phyloP scores from a whole-genome alignment of 345 rosid species.

The Eucalyptus pauciflora region DNA sequence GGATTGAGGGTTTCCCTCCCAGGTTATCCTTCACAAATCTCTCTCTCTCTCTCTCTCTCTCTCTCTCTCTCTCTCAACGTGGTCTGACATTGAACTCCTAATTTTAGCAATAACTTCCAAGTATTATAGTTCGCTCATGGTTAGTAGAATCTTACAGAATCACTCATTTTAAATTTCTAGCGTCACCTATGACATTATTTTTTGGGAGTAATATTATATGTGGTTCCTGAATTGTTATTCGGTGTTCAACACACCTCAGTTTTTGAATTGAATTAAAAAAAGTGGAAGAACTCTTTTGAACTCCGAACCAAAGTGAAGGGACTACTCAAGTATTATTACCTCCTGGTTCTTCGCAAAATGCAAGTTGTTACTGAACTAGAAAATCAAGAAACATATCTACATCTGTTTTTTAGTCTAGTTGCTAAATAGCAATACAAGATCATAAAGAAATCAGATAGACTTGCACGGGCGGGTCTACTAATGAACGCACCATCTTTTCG shows the following conservation, averaged over 20 bases:
- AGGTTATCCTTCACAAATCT: not conserved
- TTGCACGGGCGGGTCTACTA: not conserved
- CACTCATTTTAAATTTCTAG: not conserved
- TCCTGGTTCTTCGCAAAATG: not conserved
- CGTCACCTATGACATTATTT: not conserved
- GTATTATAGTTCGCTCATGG: not conserved
- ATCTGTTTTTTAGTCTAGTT: not conserved
- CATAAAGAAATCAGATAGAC: not conserved
- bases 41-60: not conserved
- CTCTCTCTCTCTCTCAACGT: not conserved
- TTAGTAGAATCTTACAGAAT: not conserved
- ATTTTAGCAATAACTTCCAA: not conserved
- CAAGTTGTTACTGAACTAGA: not conserved
- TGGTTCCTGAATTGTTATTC: not conserved
- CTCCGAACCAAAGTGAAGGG: not conserved
- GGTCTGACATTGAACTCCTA: not conserved
- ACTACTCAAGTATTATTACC: not conserved
- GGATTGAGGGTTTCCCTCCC: conserved; percentile 20
- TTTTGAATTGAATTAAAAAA: not conserved
- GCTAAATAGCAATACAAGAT: not conserved
- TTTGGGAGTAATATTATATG: not conserved
- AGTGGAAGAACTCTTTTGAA: not conserved
- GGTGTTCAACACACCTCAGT: not conserved
- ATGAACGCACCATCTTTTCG: not conserved
- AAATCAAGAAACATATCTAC: not conserved